Evolutionary conservation across 2,329 filamentous ascomycete genomes (phyloP).

Genomic region (Cladobotryum protrusum): DNA sequence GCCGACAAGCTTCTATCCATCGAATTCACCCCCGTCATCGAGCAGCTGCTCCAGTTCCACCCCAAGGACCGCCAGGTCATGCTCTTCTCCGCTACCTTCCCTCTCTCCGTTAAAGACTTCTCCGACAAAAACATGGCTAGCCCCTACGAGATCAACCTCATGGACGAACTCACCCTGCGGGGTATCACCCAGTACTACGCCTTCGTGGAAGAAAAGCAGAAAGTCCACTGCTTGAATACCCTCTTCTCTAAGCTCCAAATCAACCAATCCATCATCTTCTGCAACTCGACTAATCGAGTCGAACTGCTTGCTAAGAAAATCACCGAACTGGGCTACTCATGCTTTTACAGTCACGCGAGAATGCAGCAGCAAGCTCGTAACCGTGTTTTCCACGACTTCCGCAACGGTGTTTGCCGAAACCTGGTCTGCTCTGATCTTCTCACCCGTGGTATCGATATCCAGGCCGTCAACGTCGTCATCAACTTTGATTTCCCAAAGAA

Average conservation of each 20-base stretch:
- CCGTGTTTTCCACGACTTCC: slow-evolving; percentile 98
- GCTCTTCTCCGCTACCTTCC: slow-evolving; percentile 98
- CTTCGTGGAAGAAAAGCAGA: slow-evolving; percentile 98
- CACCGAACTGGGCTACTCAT: slow-evolving; percentile 96
- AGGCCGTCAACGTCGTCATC: slow-evolving; percentile 98
- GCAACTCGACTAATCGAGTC: slow-evolving; percentile 97
- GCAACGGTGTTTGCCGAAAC: slow-evolving; percentile 95
- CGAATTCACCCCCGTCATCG: slow-evolving; percentile 96
- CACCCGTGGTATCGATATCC: slow-evolving; percentile 98
- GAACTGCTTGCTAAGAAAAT: slow-evolving; percentile 98
- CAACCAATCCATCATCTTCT: slow-evolving; percentile 99
- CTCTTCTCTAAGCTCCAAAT: slow-evolving; percentile 98
- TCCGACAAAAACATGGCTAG: slow-evolving; percentile 96
- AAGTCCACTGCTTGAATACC: slow-evolving; percentile 97
- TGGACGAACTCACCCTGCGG: slow-evolving; percentile 96
- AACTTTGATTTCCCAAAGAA: slow-evolving; percentile 99
- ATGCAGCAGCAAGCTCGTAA: slow-evolving; percentile 97
- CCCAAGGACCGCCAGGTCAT: slow-evolving; percentile 98
- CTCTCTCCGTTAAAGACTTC: slow-evolving; percentile 93
- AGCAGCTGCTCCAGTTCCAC: slow-evolving; percentile 90
- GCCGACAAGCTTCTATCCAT: slow-evolving; percentile 95
- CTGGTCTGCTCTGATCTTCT: slow-evolving; percentile 96
- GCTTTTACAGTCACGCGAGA: slow-evolving; percentile 97
- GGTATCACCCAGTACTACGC: slow-evolving; percentile 99
- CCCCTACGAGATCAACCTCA: slow-evolving; percentile 98